Conservation (phyloP, 768 basidiomycete species). For the Kwoniella dendrophila region DNA sequence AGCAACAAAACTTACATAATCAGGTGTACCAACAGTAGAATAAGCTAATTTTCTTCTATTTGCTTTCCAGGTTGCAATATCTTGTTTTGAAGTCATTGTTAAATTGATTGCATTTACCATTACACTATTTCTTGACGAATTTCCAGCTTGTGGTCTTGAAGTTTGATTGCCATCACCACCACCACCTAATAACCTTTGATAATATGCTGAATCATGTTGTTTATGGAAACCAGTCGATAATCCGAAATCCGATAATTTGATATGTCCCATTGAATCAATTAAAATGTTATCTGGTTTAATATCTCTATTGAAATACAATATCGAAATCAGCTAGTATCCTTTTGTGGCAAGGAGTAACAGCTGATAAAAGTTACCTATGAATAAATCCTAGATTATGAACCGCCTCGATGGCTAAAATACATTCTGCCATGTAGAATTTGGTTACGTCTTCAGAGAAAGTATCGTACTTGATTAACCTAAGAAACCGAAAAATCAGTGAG, state of each 20-base stretch:
- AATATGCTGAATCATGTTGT: slow-evolving; percentile 93
- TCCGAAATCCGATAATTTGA: slow-evolving; percentile 98
- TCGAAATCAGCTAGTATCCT: background rate
- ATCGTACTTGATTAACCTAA: slow-evolving; percentile 89
- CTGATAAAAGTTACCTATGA: slow-evolving; percentile 69
- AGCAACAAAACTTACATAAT: slow-evolving; percentile 60
- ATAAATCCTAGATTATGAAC: slow-evolving; percentile 97
- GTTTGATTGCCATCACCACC: slow-evolving; percentile 59
- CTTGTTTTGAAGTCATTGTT: slow-evolving; percentile 82
- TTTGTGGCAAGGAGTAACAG: background rate
- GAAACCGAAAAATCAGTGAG: slow-evolving; percentile 7
- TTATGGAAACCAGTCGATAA: slow-evolving; percentile 99
- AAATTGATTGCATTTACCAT: slow-evolving; percentile 97
- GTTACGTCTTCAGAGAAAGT: slow-evolving; percentile 98
- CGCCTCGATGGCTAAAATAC: slow-evolving; percentile 94
- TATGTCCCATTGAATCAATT: slow-evolving; percentile 94
- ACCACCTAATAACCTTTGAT: slow-evolving; percentile 82
- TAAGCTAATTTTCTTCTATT: slow-evolving; percentile 96
- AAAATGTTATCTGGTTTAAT: slow-evolving; percentile 99
- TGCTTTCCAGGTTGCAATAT: slow-evolving; percentile 97
- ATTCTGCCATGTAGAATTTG: slow-evolving; percentile 98
- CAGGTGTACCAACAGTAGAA: slow-evolving; percentile 96
- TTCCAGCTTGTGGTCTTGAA: slow-evolving; percentile 44
- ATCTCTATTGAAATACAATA: slow-evolving; percentile 64
- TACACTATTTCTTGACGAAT: slow-evolving; percentile 78